Percentiles rank a stretch among this genome's conserved stretches.
Conservation (phyloP, 129 eudicot species). For the sunflower (Helianthus annuus) region DNA sequence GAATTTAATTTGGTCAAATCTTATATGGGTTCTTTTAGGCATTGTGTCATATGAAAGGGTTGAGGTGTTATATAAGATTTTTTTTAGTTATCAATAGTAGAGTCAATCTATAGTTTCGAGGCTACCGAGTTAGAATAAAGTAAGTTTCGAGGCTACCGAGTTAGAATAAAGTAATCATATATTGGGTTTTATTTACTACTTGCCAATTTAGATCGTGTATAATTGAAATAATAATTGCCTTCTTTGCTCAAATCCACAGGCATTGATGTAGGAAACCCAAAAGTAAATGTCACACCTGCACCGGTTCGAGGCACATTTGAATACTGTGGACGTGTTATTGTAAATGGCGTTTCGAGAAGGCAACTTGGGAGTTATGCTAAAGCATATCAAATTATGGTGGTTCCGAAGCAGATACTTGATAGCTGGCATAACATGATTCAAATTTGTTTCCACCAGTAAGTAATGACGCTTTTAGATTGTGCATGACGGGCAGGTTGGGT, state of each 20-base stretch:
- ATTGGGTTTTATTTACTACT: too few relatives aligned
- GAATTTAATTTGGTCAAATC: too few relatives aligned
- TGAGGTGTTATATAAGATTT: too few relatives aligned
- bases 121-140: too few relatives aligned
- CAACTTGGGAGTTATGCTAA: constrained; percentile 63
- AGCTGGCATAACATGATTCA: constrained; percentile 38
- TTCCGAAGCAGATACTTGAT: constrained; percentile 59
- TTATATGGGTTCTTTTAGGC: too few relatives aligned
- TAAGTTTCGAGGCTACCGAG: too few relatives aligned
- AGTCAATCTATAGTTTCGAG: too few relatives aligned
- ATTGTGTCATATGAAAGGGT: too few relatives aligned
- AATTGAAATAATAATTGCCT: too few relatives aligned
- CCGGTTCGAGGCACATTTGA: constrained; percentile 19
- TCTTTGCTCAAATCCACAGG: constrained; percentile 36
- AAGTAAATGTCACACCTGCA: constrained; percentile 39
- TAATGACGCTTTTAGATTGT: background rate
- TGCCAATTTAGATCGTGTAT: too few relatives aligned
- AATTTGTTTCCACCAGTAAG: constrained; percentile 49
- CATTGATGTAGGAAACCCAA: constrained; percentile 44
- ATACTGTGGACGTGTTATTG: constrained; percentile 60
- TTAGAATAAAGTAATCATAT: too few relatives aligned
- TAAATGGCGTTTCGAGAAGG: constrained; percentile 59
- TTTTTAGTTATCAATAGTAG: too few relatives aligned
- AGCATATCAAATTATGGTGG: constrained; percentile 49
- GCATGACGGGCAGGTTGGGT: background rate